Percentiles rank a stretch among this genome's conserved stretches.
Conservation (phyloP, 768 basidiomycete genomes). For the Leucocoprinus leucothites region DNA sequence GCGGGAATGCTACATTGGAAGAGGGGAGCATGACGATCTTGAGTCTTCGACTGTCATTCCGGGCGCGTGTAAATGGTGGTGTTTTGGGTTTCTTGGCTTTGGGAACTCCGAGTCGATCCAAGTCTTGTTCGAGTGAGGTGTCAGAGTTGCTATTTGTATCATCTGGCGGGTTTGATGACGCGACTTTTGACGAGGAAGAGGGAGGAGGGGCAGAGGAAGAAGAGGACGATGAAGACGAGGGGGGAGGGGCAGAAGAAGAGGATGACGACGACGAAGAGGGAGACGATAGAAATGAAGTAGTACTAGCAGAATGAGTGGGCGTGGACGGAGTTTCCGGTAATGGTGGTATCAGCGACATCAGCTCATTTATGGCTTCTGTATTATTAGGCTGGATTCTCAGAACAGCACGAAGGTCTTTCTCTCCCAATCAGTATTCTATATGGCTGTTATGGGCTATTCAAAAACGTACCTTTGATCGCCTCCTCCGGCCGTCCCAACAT, state of each 20-base stretch:
- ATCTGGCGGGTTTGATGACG: conserved; percentile 12
- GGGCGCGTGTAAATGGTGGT: conserved; percentile 50
- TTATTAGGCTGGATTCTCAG: conserved; percentile 65
- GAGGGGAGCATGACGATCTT: conserved; percentile 44
- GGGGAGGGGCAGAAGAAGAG: neutral
- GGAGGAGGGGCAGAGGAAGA: neutral
- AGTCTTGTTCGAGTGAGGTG: neutral
- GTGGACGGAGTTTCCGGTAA: neutral
- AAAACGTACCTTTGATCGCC: conserved; percentile 52
- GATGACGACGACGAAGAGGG: neutral
- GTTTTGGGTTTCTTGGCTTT: conserved; percentile 41
- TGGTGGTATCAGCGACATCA: conserved; percentile 38
- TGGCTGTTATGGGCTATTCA: neutral
- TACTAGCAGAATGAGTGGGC: neutral
- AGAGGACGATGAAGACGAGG: neutral
- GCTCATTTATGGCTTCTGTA: conserved; percentile 56
- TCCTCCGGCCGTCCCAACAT: conserved; percentile 56
- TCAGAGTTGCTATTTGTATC: neutral
- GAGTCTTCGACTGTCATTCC: conserved; percentile 49
- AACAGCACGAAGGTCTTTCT: conserved; percentile 56
- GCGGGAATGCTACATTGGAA: conserved; percentile 15
- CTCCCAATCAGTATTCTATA: no score
- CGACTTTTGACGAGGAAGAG: conserved; percentile 13
- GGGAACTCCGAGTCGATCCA: conserved; percentile 32
- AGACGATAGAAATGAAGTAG: neutral